Conservation (phyloP, 2,329 filamentous ascomycete genomes). For the Phialophora verrucosa region DNA sequence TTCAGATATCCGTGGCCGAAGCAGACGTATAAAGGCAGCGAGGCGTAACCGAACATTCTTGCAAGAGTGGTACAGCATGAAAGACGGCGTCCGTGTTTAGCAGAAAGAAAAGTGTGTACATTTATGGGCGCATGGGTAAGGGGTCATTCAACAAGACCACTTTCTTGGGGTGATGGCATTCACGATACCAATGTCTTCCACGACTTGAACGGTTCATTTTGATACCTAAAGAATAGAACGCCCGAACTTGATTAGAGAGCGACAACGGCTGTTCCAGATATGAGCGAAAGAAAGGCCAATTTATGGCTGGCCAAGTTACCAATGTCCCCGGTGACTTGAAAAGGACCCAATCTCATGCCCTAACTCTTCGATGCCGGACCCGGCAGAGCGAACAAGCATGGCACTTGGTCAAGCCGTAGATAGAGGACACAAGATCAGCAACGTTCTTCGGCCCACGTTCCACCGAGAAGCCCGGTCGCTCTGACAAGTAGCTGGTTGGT, state of each 20-base stretch:
- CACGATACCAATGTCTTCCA: conserved; percentile 38
- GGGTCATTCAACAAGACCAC: conserved; percentile 40
- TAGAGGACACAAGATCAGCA: neutral
- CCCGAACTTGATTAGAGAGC: conserved; percentile 1
- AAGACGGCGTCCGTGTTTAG: neutral
- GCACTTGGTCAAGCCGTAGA: neutral
- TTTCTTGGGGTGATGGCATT: conserved; percentile 12
- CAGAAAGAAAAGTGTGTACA: conserved; percentile 24
- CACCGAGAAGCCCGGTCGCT: neutral
- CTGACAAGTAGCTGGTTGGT: neutral
- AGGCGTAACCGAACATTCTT: conserved; percentile 44
- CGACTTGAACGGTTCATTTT: conserved; percentile 32
- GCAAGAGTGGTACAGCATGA: neutral
- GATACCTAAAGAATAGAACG: neutral
- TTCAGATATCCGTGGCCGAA: conserved; percentile 80
- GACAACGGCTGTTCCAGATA: neutral
- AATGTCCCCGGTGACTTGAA: neutral
- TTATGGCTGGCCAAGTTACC: neutral
- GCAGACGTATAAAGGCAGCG: conserved; percentile 66
- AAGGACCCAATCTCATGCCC: neutral
- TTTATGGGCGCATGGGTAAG: conserved; percentile 29
- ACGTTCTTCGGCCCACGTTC: neutral
- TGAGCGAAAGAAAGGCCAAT: neutral
- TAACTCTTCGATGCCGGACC: neutral
- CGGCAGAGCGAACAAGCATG: neutral